Base-by-base conservation (phyloP, 176 grass and related monocot genomes). In the Aegilops sharonensis region DNA sequence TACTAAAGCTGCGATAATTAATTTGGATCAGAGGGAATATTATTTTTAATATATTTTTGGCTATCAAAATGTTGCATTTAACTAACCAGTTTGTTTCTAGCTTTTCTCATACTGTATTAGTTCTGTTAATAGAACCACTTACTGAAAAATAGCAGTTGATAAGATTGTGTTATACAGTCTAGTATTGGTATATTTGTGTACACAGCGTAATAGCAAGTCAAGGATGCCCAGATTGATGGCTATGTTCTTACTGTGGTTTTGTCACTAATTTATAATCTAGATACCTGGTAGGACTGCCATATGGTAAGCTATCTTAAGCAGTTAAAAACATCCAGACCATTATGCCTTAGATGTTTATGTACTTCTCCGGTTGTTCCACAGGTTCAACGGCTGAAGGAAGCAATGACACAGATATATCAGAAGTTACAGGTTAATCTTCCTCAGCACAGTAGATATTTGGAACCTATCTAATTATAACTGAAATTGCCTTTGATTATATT, bases 361-460 rank as follows among this genome's bases (percentile, higher is more conserved):
- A 77, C 56, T 52, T 52, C 8, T 69, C 6, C 3, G 15, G 64
- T 54, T 70, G 35, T 79, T 59, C 64, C 74, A 20, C 87, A 97
- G 95, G 87, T 97, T 83, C 89, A 88, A 87, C 94, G 92, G 66
- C 11, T 97, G 59, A 97, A 97, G 83, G 93, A 94, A 87, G 95
- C 91, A 84, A 97, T 97, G 95, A 68, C 91, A 65, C 89, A 95
- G 50, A 95, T 97, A 80, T 97, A 97, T 90, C 95, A 97, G 57
- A 97, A 97, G 79, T 80, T 97, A 81, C 93, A 97, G 95, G 95
- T 92, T 87, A 62, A 27, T 75, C 68, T 75, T 78, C 36, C 9
- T 3, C 20, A 82, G 40, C 34, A 30, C 32, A 64, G 23, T 42
- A 4, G 20, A 34, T 57, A 70, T 13, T 35, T 72, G 43, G 47